Evolutionary conservation across 2,329 filamentous ascomycete genomes (phyloP), one percentile per base, ranked within the genome.

Genomic region (Exophiala sideris): DNA sequence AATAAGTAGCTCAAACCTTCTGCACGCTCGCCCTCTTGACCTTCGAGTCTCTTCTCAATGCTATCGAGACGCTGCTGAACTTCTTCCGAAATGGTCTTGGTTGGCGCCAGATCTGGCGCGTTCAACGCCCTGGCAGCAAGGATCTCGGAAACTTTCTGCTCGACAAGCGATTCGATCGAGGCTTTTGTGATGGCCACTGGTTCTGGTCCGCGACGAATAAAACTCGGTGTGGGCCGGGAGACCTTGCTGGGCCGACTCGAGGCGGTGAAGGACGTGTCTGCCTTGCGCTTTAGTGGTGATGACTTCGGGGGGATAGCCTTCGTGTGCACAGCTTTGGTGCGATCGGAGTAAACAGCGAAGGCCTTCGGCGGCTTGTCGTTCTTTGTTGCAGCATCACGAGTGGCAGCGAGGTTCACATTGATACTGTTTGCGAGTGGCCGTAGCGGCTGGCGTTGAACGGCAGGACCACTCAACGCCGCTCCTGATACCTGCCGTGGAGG

Each of bases 131-230:
- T 56, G n/a, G 86, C 85, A 0, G 91, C 90, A 1, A 97, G 77
- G 34, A 94, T 91, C 72, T 96, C 91, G 56, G 87, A 86, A 1
- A 97, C 89, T 66, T 95, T 95, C 64, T 87, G 89, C 70, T 96
- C 89, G 1, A 97, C 90, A 73, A 96, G 85, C 36, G 91, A 89
- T 68, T 96, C 91, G 56, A 97, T 95, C 48, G 85, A 86, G 10
- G 84, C 86, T 14, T 72, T 81, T 62, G 78, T 69, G 75, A 79
- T 60, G 70, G 64, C 58, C 59, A 65, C 61, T 20, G 65, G 46
- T 40, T 62, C 56, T 36, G 60, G 56, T 3, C 45, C 61, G 10
- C 56, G 59, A 10, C 61, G 59, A 40, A 63, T 57, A 35, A 63
- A 57, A 35, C 34, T 59, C 4, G 59, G 54, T 60, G 39, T 75